These are phyloP conservation scores for Trypanosoma cruzi DNA, from an alignment of 208 protist species.

Conservation along the genomic window DNA sequence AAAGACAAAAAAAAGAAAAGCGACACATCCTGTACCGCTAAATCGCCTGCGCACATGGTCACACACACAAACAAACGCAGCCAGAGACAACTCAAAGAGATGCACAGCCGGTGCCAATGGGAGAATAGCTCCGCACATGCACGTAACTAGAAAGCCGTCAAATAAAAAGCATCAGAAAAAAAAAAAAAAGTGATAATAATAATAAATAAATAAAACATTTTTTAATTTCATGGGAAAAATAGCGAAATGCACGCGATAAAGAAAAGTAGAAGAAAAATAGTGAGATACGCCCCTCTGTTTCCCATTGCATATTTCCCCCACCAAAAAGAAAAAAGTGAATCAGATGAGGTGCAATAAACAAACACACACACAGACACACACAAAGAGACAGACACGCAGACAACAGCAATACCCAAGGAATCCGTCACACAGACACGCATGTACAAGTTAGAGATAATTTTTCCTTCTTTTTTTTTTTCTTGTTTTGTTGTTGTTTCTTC, in stretches of 20 bases:
- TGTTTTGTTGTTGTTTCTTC: neutral
- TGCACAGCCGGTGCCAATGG: neutral
- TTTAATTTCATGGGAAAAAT: no score
- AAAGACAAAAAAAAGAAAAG: slow-evolving; percentile 23
- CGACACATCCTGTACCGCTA: neutral
- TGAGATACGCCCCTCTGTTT: neutral
- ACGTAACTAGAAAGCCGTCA: neutral
- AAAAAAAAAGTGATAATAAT: neutral
- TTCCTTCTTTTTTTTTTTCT: no score
- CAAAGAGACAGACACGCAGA: neutral
- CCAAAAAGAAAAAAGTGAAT: neutral
- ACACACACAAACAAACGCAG: neutral
- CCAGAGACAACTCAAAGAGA: neutral
- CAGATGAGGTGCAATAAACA: neutral
- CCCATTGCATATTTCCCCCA: neutral
- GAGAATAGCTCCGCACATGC: neutral
- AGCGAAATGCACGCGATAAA: neutral
- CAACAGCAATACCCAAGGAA: neutral
- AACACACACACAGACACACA: neutral
- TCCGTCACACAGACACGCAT: neutral
- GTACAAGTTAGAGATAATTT: slow-evolving; percentile 3
- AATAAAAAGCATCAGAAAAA: neutral
- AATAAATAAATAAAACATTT: no score
- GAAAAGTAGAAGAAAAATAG: neutral
- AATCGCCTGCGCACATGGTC: neutral